Base-by-base conservation (phyloP, 1,284 basidiomycete species). In the Cutaneotrichosporon sp. region DNA sequence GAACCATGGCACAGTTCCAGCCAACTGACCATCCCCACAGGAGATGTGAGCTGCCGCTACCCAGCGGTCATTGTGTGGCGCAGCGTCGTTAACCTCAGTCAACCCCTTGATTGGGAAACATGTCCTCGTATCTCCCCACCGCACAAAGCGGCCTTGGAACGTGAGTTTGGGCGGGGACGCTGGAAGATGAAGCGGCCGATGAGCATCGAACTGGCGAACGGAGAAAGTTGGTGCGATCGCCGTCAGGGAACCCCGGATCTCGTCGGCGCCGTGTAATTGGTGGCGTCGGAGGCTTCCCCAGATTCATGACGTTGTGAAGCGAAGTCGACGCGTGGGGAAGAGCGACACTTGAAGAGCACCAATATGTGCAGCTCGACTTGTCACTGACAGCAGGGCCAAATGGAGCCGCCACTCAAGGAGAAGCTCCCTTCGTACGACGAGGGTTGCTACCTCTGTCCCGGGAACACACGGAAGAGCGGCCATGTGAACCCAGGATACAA, bases 381-480 rank as follows among this genome's bases (percentile, higher is more conserved):
- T 11, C 9, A 26, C 47, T 55, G n/a, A 52, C 88, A 87, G 5
- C 80, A 85, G 49, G 90, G 90, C 29, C 89, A 93, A 70, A 82
- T 83, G 1, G 90, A 93, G 63, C 74, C 83, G 2, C 79, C 83
- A 0, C 80, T 84, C 55, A 53, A 78, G 3, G 63, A 75, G 8
- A 68, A 75, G 35, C 78, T 87, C 2, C 87, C 87, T 0, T 58
- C 79, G 38, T 84, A 91, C 70, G 92, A 96, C 65, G 79, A 82
- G 5, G 76, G 79, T 34, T 97, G 93, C 70, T 94, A 91, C 71
- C 82, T 97, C 41, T 97, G 93, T 65, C 92, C 93, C 0, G 85
- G 90, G n/a, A 96, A 97, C 68, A 67, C 75, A 20, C 82, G 93
- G 14, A 84, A 85, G 0, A 84, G 84, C 14, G 91, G 89, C 0